phyloP scores from a whole-genome alignment of 805 yeast species.

The Huiozyma sinensis region DNA sequence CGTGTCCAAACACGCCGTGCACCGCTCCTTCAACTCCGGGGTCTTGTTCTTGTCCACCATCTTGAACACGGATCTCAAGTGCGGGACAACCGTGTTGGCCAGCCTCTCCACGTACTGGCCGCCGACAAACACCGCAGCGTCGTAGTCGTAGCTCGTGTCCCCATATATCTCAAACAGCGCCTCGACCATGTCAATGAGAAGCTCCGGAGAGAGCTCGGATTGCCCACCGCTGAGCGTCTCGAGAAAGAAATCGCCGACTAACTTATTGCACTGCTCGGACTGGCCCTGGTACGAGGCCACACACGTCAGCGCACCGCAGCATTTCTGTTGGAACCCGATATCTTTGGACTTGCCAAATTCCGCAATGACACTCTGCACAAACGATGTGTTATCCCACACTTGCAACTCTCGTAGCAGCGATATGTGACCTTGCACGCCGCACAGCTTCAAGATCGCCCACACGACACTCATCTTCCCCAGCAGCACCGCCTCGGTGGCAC shows the following conservation, averaged over 20 bases:
- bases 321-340: slow-evolving; percentile 30
- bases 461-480: slow-evolving; percentile 32
- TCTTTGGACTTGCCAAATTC: slow-evolving; percentile 13
- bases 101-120: slow-evolving; percentile 38
- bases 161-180: slow-evolving; percentile 69
- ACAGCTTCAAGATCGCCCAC: slow-evolving; percentile 34
- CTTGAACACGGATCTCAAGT: slow-evolving; percentile 45
- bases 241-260: slow-evolving; percentile 37
- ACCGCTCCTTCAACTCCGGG: slow-evolving; percentile 45
- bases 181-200: slow-evolving; percentile 52
- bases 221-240: slow-evolving; percentile 17
- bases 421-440: slow-evolving; percentile 6
- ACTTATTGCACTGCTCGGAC: slow-evolving; percentile 32
- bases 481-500: slow-evolving; percentile 16
- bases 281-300: slow-evolving; percentile 39
- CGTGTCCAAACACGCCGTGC: slow-evolving; percentile 57
- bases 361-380: slow-evolving; percentile 15
- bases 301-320: slow-evolving; percentile 42
- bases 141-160: slow-evolving; percentile 60
- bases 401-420: slow-evolving; percentile 10
- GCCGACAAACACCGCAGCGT: slow-evolving; percentile 52
- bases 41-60: slow-evolving; percentile 56
- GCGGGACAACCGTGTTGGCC: slow-evolving; percentile 31
- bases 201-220: slow-evolving; percentile 24
- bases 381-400: slow-evolving; percentile 19